Base-by-base conservation (phyloP, 768 basidiomycete species). In the Erythrobasidium yunnanense region DNA sequence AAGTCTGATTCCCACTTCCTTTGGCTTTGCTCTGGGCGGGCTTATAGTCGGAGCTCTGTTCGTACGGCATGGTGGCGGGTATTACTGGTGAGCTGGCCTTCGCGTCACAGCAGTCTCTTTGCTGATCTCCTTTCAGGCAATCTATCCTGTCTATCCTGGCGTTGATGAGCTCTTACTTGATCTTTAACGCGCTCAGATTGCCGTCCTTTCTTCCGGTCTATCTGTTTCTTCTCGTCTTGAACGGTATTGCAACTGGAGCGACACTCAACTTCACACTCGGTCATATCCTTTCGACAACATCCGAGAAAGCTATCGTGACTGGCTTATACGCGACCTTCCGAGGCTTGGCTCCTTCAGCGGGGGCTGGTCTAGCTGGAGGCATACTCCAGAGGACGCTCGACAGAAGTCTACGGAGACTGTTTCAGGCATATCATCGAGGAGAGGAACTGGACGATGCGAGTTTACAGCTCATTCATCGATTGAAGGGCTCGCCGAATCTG, bases 51-150 rank as follows among this genome's bases (percentile, higher is more conserved):
- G 65, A 42, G 53, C 20, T 15, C 30, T 27, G 25, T 29, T 25
- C 32, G 42, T 66, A 25, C 29, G 38, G 18, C 54, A 47, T 18
- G 54, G 25, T 4, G 65, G 65, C 11, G 35, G 65, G 34, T 66
- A 66, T 25, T 66, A 66, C 54, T 66, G 65, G 65, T 56, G 55
- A 25, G 55, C 22, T 56, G 15, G 3, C 17, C 49, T 51, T 15
- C 17, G n/a, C 22, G 8, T 15, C 23, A 51, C 22, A 25, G 49
- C 17, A 11, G 23, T 23, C 32, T 18, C n/a, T 15, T 4, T 33
- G 7, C 55, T 18, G 18, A 15, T 15, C 27, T 54, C 27, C 29
- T 54, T 54, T 4, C 33, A 56, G 55, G 55, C 65, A 66, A 56
- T 55, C 53, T 17, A 23, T 66, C 1, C 17, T 56, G 8, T 35